A percentile compares a stretch with the other conserved stretches of the same genome.
phyloP scores from a whole-genome alignment of 1,284 basidiomycete genomes.

The Marasmius fiardii region DNA sequence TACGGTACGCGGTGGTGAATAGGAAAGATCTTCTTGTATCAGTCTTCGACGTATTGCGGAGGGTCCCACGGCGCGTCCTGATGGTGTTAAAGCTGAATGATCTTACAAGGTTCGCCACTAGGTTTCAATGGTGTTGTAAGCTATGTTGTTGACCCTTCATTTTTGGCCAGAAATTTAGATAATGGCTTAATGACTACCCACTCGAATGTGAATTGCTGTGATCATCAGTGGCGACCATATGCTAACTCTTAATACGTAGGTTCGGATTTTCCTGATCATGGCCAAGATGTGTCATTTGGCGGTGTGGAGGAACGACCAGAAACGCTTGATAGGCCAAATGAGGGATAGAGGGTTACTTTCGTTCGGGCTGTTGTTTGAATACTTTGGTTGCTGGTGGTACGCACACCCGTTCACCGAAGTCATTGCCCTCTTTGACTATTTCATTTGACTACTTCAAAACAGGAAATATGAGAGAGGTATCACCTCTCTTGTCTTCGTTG shows the following conservation, averaged over 20 bases:
- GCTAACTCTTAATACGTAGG: slow-evolving; percentile 28
- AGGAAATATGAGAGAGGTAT: slow-evolving; percentile 61
- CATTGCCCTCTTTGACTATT: slow-evolving; percentile 10
- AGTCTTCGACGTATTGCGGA: slow-evolving; percentile 81
- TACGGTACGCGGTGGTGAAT: slow-evolving; percentile 77
- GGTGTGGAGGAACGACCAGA: slow-evolving; percentile 81
- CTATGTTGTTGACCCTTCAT: neutral
- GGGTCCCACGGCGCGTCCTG: slow-evolving; percentile 79
- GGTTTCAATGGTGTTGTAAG: neutral
- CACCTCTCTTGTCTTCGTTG: slow-evolving; percentile 46
- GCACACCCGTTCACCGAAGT: slow-evolving; percentile 17
- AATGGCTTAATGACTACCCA: slow-evolving; percentile 73
- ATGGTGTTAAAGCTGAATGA: slow-evolving; percentile 77
- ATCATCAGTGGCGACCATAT: neutral
- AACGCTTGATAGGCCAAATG: slow-evolving; percentile 46
- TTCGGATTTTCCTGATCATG: slow-evolving; percentile 88
- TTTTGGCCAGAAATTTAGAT: slow-evolving; percentile 56
- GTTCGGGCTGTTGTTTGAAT: slow-evolving; percentile 44
- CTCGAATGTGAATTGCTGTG: slow-evolving; percentile 47
- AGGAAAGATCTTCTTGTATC: slow-evolving; percentile 79
- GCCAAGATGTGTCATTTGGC: slow-evolving; percentile 87
- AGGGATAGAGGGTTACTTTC: slow-evolving; percentile 50
- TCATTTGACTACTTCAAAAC: slow-evolving; percentile 13
- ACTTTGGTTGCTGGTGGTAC: slow-evolving; percentile 68
- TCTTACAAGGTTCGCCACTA: slow-evolving; percentile 59